These are phyloP conservation scores for Nicotiana sylvestris DNA, from an alignment of 257 asterid species.

Conservation along the genomic window DNA sequence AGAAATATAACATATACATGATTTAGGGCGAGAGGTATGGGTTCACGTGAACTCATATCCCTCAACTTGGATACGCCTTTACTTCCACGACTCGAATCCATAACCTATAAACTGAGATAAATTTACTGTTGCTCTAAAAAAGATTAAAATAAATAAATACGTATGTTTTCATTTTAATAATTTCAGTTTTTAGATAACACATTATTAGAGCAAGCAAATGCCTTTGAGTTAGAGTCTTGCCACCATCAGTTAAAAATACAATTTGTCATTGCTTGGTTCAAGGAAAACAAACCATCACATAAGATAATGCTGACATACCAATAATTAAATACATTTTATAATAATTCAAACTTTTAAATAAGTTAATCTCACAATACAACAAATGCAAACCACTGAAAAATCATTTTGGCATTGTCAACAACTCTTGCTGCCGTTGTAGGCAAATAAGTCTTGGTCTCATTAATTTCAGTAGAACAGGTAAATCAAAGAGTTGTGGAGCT, in stretches of 20 bases:
- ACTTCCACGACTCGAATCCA: no score
- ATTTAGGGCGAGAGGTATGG: no score
- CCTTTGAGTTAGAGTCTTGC: not conserved
- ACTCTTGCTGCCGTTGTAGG: not conserved
- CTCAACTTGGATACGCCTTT: no score
- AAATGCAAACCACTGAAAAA: not conserved
- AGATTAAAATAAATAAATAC: not conserved
- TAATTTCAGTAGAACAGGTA: not conserved
- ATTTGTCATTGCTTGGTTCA: not conserved
- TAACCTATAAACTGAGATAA: no score
- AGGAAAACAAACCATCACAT: not conserved
- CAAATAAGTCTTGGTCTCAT: not conserved
- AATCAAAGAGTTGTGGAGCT: not conserved
- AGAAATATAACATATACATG: no score
- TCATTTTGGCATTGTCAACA: not conserved
- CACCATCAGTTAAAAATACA: not conserved
- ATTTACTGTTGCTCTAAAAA: no score
- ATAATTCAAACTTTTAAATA: not conserved
- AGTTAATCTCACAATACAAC: not conserved
- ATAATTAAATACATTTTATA: not conserved
- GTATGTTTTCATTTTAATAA: not conserved
- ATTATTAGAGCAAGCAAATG: not conserved
- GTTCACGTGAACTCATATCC: no score
- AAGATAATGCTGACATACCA: not conserved
- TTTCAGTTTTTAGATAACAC: not conserved